phyloP scores from a whole-genome alignment of 1,139 yeast species.

The Lodderomyces orthopsilosis region DNA sequence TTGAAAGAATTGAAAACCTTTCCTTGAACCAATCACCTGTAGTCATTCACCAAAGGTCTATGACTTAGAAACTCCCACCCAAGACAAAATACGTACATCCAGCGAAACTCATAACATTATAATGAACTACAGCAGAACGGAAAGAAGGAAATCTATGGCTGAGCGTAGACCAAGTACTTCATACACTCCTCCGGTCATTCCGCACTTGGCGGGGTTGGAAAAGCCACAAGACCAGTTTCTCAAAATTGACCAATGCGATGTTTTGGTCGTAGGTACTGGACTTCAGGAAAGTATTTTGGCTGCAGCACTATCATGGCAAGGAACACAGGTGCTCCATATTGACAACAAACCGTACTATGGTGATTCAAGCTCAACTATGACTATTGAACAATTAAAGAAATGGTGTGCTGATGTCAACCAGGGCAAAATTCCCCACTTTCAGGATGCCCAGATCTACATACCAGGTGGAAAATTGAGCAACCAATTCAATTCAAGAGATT shows the following conservation, averaged over 20 bases:
- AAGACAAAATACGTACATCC: not conserved
- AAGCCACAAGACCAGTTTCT: conserved; percentile 52
- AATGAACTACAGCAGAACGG: conserved; percentile 22
- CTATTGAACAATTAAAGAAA: conserved; percentile 75
- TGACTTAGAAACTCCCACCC: not conserved
- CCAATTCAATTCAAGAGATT: conserved; percentile 63
- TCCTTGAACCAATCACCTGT: not conserved
- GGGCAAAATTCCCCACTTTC: conserved; percentile 48
- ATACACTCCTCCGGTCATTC: conserved; percentile 58
- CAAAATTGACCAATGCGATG: conserved; percentile 72
- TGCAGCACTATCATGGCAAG: conserved; percentile 96
- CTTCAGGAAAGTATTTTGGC: conserved; percentile 84
- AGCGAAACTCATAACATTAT: not conserved
- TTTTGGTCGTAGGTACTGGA: conserved; percentile 89
- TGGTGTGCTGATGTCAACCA: conserved; percentile 74
- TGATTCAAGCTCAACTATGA: conserved; percentile 79
- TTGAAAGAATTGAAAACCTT: not conserved
- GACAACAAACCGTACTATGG: conserved; percentile 86
- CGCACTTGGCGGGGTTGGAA: conserved; percentile 76
- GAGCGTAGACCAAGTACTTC: conserved; percentile 65
- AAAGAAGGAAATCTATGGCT: conserved; percentile 69
- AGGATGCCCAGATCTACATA: conserved; percentile 69
- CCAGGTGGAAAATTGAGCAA: conserved; percentile 49
- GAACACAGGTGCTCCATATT: conserved; percentile 83
- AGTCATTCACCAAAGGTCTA: not conserved